A percentile compares a stretch with the other conserved stretches of the same genome.
phyloP scores from a whole-genome alignment of 1,284 basidiomycete species.

The Cryptococcus maquisensis region DNA sequence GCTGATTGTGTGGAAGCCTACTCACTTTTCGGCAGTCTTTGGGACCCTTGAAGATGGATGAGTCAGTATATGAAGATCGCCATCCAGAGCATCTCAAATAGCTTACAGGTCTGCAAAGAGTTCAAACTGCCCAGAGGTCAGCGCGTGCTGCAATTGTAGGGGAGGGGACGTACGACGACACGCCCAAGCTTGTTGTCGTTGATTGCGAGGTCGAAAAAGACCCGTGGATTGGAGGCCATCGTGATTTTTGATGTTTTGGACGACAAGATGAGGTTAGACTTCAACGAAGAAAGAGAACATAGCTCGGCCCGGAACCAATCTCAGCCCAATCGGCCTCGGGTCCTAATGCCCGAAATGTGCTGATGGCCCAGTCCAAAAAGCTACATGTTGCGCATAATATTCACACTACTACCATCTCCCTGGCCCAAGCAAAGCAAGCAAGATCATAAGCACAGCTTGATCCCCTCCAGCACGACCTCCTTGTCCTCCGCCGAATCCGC shows the following conservation, averaged over 20 bases:
- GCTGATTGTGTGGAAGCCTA: constrained; percentile 3
- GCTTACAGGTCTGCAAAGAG: constrained; percentile 59
- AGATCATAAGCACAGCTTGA: constrained; percentile 15
- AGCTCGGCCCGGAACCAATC: not conserved
- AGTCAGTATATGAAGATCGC: not conserved
- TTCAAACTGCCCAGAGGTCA: constrained; percentile 59
- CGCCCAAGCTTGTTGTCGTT: constrained; percentile 57
- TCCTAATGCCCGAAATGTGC: not conserved
- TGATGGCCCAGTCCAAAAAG: not conserved
- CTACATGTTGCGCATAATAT: not conserved
- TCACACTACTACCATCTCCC: not conserved
- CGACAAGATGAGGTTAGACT: too few relatives aligned
- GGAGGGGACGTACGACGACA: constrained; percentile 52
- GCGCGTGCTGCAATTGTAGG: not conserved
- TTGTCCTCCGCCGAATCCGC: constrained; percentile 40
- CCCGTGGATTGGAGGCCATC: constrained; percentile 45
- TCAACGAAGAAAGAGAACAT: not conserved
- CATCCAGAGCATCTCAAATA: not conserved
- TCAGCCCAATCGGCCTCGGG: not conserved
- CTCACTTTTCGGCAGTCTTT: constrained; percentile 80
- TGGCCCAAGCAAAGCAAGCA: not conserved
- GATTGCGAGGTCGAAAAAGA: constrained; percentile 72
- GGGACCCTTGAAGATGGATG: constrained; percentile 57
- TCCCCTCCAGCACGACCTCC: constrained; percentile 35
- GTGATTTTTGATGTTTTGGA: not conserved